Percentiles rank a stretch among this genome's conserved stretches.
Conservation (phyloP, 75 land plant species). For the Isoetes taiwanensis region DNA sequence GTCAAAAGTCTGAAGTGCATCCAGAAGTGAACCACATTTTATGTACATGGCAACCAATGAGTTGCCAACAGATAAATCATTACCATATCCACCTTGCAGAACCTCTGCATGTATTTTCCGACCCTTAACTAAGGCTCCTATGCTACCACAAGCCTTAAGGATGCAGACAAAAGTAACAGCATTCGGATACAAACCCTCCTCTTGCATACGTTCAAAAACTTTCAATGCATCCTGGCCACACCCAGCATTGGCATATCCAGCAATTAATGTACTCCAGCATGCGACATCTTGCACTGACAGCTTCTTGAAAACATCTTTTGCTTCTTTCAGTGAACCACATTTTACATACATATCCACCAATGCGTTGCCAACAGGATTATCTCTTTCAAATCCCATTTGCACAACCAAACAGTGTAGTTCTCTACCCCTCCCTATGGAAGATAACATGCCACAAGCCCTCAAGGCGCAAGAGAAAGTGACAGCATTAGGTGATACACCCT, state of each 20-base stretch:
- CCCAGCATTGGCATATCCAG: not conserved
- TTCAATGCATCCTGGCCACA: not conserved
- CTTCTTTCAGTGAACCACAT: not conserved
- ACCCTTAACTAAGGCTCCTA: not conserved
- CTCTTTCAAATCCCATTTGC: not conserved
- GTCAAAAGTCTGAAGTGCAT: constrained; percentile 5
- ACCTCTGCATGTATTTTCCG: not conserved
- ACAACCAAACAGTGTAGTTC: not conserved
- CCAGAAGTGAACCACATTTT: constrained; percentile 3
- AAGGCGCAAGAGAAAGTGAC: not conserved
- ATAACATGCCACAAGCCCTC: not conserved
- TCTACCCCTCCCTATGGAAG: not conserved
- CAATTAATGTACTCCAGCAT: not conserved
- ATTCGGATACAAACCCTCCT: constrained; percentile 4
- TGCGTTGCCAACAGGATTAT: not conserved
- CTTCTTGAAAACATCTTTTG: not conserved
- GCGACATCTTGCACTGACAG: not conserved
- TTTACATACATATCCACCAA: not conserved
- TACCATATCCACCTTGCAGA: constrained; percentile 4
- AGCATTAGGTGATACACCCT: not conserved
- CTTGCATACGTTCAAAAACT: not conserved
- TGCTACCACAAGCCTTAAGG: constrained; percentile 7
- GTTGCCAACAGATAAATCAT: not conserved
- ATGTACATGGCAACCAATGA: constrained; percentile 11
- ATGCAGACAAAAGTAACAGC: constrained; percentile 1